Conservation (phyloP, 148 eudicot species). For the Chenopodium album region DNA sequence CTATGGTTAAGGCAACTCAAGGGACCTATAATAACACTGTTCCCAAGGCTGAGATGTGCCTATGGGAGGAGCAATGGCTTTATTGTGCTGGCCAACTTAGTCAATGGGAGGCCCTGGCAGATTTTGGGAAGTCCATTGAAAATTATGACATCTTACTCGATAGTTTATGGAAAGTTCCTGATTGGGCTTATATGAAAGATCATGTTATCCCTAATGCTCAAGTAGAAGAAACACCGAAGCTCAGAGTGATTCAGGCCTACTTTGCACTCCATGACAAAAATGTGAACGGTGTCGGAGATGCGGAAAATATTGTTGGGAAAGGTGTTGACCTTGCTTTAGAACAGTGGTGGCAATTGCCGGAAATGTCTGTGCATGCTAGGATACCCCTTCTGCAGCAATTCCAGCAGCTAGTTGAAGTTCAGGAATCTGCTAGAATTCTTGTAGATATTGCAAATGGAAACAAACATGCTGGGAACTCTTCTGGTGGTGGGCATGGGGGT, state of each 20-base stretch:
- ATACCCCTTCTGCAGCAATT: conserved; percentile 91
- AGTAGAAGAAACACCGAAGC: conserved; percentile 97
- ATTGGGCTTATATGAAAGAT: conserved; percentile 90
- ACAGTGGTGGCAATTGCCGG: conserved; percentile 99
- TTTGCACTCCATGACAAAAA: conserved; percentile 94
- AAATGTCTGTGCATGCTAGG: conserved; percentile 94
- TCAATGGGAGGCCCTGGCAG: conserved; percentile 94
- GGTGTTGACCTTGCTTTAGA: conserved; percentile 95
- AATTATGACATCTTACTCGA: conserved; percentile 91
- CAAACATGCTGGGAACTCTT: conserved; percentile 65
- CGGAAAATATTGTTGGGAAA: conserved; percentile 84
- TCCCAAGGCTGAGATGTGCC: conserved; percentile 99
- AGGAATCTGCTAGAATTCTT: conserved; percentile 88
- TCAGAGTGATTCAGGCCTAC: conserved; percentile 85
- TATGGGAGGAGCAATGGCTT: conserved; percentile 99
- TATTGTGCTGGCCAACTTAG: conserved; percentile 91
- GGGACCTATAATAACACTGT: conserved; percentile 95
- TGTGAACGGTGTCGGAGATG: conserved; percentile 78
- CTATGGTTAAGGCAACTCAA: conserved; percentile 97
- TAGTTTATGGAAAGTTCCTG: conserved; percentile 97
- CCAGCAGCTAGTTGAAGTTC: conserved; percentile 97
- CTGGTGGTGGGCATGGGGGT: conserved; percentile 67
- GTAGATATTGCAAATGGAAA: conserved; percentile 84
- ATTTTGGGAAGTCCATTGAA: conserved; percentile 88
- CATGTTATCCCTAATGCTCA: conserved; percentile 93